These are phyloP conservation scores for Serendipita vermifera DNA, from an alignment of 768 basidiomycete species.

Conservation along the genomic window DNA sequence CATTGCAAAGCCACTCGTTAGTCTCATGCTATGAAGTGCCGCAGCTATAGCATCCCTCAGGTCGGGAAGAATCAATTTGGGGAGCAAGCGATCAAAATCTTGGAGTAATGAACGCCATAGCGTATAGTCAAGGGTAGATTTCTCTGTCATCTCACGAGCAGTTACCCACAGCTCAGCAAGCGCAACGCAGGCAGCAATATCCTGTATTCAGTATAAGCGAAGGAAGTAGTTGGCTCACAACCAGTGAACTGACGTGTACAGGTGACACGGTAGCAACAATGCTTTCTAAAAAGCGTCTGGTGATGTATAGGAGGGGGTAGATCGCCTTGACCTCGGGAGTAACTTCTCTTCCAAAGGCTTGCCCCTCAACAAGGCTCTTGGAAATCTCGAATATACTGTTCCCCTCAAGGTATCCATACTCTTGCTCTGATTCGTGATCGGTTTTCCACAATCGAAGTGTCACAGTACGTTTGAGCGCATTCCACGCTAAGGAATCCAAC, in stretches of 20 bases:
- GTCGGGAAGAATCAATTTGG: neutral
- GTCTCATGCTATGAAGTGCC: neutral
- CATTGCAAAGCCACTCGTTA: constrained; percentile 5
- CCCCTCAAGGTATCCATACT: no score
- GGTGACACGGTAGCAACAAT: neutral
- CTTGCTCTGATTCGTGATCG: no score
- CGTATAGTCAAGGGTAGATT: neutral
- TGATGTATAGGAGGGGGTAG: neutral
- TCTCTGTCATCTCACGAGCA: neutral
- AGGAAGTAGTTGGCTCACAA: neutral
- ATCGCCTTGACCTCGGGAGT: neutral
- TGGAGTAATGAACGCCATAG: neutral
- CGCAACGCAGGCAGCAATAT: neutral
- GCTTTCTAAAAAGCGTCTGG: neutral
- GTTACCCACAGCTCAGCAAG: neutral
- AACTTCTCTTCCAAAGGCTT: neutral
- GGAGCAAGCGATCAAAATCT: neutral
- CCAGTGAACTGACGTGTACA: neutral
- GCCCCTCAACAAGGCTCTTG: no score
- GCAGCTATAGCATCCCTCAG: neutral
- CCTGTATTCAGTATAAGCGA: constrained; percentile 7
- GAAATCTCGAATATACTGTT: no score
- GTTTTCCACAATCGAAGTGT: no score
- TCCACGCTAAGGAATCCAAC: no score
- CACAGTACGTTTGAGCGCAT: no score